phyloP scores from a whole-genome alignment of 2,329 filamentous ascomycete species.

The Sporothrix humicola region DNA sequence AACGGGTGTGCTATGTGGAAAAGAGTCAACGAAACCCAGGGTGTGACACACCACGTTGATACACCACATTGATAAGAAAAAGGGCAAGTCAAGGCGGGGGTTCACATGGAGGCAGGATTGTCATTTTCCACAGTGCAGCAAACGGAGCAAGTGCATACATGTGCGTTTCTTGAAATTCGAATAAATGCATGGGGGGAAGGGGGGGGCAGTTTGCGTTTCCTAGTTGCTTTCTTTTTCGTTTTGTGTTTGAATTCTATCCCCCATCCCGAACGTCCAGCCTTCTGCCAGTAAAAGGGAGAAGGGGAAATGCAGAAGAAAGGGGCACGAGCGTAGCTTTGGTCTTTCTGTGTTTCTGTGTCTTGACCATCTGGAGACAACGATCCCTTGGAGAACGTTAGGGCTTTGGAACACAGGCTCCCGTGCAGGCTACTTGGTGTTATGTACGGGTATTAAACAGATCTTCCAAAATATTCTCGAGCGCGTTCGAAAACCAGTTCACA shows the following conservation, averaged over 20 bases:
- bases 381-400: neutral
- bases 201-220: no score
- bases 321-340: neutral
- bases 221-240: neutral
- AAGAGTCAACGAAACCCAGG: conserved; percentile 8
- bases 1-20: neutral
- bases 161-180: no score
- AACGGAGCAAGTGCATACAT: neutral
- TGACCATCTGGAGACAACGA: neutral
- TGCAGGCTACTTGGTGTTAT: no score
- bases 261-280: neutral
- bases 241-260: neutral
- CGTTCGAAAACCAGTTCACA: neutral
- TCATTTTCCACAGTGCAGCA: neutral
- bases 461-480: neutral
- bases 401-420: neutral
- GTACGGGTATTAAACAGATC: neutral
- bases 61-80: conserved; percentile 15
- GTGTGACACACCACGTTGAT: conserved; percentile 21
- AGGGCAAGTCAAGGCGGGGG: conserved; percentile 20
- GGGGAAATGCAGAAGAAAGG: neutral
- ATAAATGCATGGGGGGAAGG: no score
- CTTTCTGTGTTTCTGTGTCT: neutral
- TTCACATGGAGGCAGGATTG: neutral
- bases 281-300: neutral